Evolutionary conservation across 805 yeast genomes (phyloP).

Genomic region (Ogataea ganodermae): DNA sequence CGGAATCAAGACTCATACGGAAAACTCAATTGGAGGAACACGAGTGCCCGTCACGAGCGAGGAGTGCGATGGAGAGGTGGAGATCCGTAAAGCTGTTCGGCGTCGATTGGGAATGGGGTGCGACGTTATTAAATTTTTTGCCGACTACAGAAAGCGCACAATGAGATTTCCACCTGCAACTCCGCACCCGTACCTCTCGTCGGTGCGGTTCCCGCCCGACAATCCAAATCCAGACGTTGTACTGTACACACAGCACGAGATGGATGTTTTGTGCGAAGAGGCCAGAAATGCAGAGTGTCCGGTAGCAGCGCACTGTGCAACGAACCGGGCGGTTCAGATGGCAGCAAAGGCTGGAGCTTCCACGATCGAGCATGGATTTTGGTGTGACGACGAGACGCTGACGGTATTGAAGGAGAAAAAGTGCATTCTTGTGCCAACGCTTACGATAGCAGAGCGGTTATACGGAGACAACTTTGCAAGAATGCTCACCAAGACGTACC

Average conservation of each 20-base stretch:
- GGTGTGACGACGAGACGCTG: slow-evolving; percentile 28
- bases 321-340: slow-evolving; percentile 29
- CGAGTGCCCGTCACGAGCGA: slow-evolving; percentile 26
- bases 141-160: slow-evolving; percentile 30
- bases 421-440: slow-evolving; percentile 31
- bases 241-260: slow-evolving; percentile 30
- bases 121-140: slow-evolving; percentile 32
- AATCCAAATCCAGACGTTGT: slow-evolving; percentile 32
- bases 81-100: slow-evolving; percentile 30
- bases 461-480: slow-evolving; percentile 23
- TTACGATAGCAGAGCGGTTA: slow-evolving; percentile 27
- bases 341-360: slow-evolving; percentile 31
- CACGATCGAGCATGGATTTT: slow-evolving; percentile 31
- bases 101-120: slow-evolving; percentile 31
- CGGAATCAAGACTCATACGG: slow-evolving; percentile 28
- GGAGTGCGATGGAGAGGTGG: slow-evolving; percentile 32
- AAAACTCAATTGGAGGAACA: slow-evolving; percentile 30
- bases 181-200: slow-evolving; percentile 31
- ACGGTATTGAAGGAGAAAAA: slow-evolving; percentile 21
- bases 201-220: slow-evolving; percentile 30
- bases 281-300: slow-evolving; percentile 30
- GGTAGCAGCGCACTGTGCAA: slow-evolving; percentile 33
- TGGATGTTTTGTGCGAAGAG: slow-evolving; percentile 30
- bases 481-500: slow-evolving; percentile 24
- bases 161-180: slow-evolving; percentile 32